phyloP scores from a whole-genome alignment of 768 basidiomycete species.

The Lentinus brumalis region DNA sequence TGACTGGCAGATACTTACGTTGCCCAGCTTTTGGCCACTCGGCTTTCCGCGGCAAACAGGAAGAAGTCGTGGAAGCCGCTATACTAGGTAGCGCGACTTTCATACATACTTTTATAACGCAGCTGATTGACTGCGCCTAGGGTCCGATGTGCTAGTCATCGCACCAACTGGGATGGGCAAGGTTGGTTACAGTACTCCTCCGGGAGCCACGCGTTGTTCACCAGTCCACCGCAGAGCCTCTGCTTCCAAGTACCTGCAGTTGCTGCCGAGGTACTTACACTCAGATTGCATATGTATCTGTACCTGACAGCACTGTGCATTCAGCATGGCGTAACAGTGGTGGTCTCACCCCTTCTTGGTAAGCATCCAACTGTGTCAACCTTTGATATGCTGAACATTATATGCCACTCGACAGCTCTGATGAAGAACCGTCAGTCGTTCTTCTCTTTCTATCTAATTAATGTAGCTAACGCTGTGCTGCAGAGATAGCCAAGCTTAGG shows the following conservation, averaged over 20 bases:
- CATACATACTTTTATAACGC: background rate
- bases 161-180: constrained; percentile 93
- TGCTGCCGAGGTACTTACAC: constrained; percentile 51
- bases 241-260: constrained; percentile 87
- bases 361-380: constrained; percentile 18
- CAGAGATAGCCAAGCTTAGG: constrained; percentile 68
- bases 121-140: constrained; percentile 34
- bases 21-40: constrained; percentile 66
- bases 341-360: constrained; percentile 80
- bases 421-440: constrained; percentile 74
- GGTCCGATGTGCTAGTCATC: constrained; percentile 73
- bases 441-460: background rate
- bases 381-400: background rate
- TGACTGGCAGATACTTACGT: no score
- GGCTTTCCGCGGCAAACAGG: constrained; percentile 76
- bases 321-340: constrained; percentile 70
- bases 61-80: constrained; percentile 73
- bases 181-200: constrained; percentile 37
- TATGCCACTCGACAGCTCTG: constrained; percentile 48
- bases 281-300: background rate
- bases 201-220: background rate
- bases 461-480: background rate
- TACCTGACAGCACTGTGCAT: background rate
- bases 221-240: constrained; percentile 53
- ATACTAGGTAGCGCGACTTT: constrained; percentile 47